Evolutionary conservation across 169 alveolate species (phyloP), one percentile per base, ranked within the genome.

Genomic region (Toxoplasma gondii): DNA sequence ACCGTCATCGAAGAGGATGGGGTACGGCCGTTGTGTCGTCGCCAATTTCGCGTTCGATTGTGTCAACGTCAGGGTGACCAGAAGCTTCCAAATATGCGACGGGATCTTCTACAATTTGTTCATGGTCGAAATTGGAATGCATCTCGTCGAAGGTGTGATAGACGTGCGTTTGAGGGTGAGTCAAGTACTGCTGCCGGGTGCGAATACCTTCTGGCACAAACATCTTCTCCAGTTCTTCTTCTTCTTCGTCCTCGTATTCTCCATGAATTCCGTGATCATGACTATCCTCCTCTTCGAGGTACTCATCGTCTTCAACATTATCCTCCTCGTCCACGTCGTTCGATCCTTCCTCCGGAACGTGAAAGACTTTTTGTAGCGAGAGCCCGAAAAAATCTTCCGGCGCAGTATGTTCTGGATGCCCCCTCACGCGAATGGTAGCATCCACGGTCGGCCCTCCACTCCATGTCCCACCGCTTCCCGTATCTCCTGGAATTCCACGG

Each of bases 61-160:
- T 81, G 64, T 80, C 94, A 31, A 92, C 70, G 87, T 92, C 94
- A 12, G 94, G 94, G 43, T 92, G 94, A 19, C 88, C 70, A 74
- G 81, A 45, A 34, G 92, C 34, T 58, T 92, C 94, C 58, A 92
- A 82, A 44, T 67, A 92, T 0, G 86, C 81, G 34, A 92, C 74
- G 39, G 94, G 94, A 58, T 92, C 94, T 67, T 58, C 74, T 29
- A 82, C 84, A 38, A 92, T 92, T 34, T 45, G 70, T 24, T 39
- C 27, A 74, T 92, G 94, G 41, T 81, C 87, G 64, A 70, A 92
- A n/a, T 81, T 64, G 16, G 91, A 53, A 45, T 92, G 94, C 83
- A 92, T 38, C 41, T 78, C n/a, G 41, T 92, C 94, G 81, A 92
- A 92, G 67, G 94, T 92, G 54, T 92, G 94, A 45, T 92, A 92